A percentile compares a stretch with the other conserved stretches of the same genome.
Conservation (phyloP, 164 flowering plant genomes). For the Vitis rotundifolia region DNA sequence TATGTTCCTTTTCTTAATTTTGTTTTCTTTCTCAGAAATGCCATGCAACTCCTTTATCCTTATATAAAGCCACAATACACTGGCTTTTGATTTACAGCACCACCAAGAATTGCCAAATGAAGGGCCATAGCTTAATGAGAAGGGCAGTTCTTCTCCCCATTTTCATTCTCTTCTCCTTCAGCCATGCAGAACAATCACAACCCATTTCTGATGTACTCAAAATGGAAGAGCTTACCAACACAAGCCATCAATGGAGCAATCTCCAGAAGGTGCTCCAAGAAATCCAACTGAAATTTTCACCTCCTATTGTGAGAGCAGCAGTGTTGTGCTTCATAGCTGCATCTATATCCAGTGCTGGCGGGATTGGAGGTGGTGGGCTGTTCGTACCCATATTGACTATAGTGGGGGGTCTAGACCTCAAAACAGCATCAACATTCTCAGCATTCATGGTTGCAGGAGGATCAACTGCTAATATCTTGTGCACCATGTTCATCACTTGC, state of each 20-base stretch:
- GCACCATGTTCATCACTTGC: conserved; percentile 27
- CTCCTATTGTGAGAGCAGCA: conserved; percentile 32
- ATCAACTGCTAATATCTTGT: conserved; percentile 54
- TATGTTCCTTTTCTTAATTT: no score
- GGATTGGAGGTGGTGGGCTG: conserved; percentile 78
- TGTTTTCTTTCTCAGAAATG: no score
- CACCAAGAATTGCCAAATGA: no score
- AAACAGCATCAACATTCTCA: conserved; percentile 59
- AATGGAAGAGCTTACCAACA: conserved; percentile 12
- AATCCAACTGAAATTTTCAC: conserved; percentile 11
- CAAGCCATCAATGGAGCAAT: conserved; percentile 21
- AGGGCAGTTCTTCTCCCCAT: neutral
- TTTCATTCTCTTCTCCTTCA: conserved; percentile 10
- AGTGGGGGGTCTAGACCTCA: conserved; percentile 64
- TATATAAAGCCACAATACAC: no score
- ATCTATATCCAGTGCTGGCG: conserved; percentile 73
- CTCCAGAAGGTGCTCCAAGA: conserved; percentile 5
- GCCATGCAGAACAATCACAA: conserved; percentile 18
- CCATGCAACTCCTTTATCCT: no score
- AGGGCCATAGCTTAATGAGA: no score
- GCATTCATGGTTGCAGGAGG: conserved; percentile 84
- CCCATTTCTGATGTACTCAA: conserved; percentile 9
- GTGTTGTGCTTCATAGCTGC: conserved; percentile 55
- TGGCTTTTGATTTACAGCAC: no score
- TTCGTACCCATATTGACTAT: conserved; percentile 61